Percentiles rank a stretch among this genome's conserved stretches.
These are phyloP conservation scores for Gaultheria prostrata DNA, from an alignment of 148 eudicot genomes.

Conservation along the genomic window DNA sequence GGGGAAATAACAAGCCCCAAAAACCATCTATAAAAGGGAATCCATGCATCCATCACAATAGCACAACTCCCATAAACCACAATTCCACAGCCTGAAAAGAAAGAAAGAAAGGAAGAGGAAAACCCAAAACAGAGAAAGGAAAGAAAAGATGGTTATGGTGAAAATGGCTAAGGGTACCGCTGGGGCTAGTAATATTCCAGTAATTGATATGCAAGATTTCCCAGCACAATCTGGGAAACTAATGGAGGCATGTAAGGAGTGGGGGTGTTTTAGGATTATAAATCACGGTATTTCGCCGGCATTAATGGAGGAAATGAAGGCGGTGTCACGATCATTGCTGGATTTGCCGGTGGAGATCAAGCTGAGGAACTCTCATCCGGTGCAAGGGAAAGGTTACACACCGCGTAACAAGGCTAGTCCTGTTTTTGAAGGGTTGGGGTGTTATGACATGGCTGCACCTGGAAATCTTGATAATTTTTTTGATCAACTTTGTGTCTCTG, in stretches of 20 bases:
- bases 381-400: slow-evolving; percentile 16
- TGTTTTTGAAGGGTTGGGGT: slow-evolving; percentile 16
- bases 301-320: slow-evolving; percentile 24
- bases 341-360: slow-evolving; percentile 31
- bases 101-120: background rate
- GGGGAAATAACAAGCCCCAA: too few relatives aligned
- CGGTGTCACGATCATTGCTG: slow-evolving; percentile 5
- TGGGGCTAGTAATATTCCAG: slow-evolving; percentile 4
- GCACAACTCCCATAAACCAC: background rate
- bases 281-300: slow-evolving; percentile 18
- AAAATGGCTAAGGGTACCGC: background rate
- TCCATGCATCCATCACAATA: background rate
- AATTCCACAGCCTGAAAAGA: background rate
- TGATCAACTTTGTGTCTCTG: slow-evolving; percentile 23
- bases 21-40: background rate
- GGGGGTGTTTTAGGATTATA: slow-evolving; percentile 30
- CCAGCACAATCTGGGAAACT: slow-evolving; percentile 7
- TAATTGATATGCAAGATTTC: slow-evolving; percentile 12
- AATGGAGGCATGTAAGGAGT: slow-evolving; percentile 23
- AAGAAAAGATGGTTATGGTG: background rate
- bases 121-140: background rate
- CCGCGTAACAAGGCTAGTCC: slow-evolving; percentile 10
- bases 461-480: slow-evolving; percentile 15
- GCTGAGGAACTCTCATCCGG: slow-evolving; percentile 3
- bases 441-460: slow-evolving; percentile 25